phyloP scores from a whole-genome alignment of 176 grass and related monocot genomes.

The Lolium rigidum region DNA sequence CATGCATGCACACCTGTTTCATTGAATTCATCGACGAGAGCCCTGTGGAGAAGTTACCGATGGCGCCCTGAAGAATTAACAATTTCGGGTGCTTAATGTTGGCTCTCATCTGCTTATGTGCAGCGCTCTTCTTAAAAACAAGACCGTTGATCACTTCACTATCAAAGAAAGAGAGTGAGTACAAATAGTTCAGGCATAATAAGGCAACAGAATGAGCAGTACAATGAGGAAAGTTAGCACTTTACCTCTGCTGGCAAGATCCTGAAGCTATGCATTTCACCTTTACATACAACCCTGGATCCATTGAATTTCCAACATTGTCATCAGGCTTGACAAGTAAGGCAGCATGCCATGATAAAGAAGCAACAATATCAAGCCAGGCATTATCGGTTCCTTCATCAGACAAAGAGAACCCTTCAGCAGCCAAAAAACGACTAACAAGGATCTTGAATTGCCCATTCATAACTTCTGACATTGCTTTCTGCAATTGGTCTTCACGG shows the following conservation, averaged over 20 bases:
- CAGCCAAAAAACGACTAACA: slow-evolving; percentile 76
- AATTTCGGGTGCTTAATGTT: slow-evolving; percentile 63
- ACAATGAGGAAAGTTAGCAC: slow-evolving; percentile 22
- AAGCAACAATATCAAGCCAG: slow-evolving; percentile 79
- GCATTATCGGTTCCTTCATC: slow-evolving; percentile 46
- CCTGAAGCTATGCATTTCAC: slow-evolving; percentile 90
- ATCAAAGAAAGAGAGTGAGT: slow-evolving; percentile 46
- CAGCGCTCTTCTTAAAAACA: slow-evolving; percentile 91
- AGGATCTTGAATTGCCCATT: slow-evolving; percentile 86
- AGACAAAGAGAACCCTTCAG: slow-evolving; percentile 69
- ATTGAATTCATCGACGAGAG: slow-evolving; percentile 73
- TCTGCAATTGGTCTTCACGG: slow-evolving; percentile 61
- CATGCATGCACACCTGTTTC: slow-evolving; percentile 62
- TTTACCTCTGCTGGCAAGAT: slow-evolving; percentile 71
- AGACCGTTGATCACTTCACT: slow-evolving; percentile 95
- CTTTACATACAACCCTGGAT: slow-evolving; percentile 89
- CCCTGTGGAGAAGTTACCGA: slow-evolving; percentile 55
- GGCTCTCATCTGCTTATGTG: slow-evolving; percentile 74
- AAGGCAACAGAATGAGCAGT: slow-evolving; percentile 11
- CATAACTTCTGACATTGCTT: slow-evolving; percentile 92
- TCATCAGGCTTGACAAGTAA: slow-evolving; percentile 82
- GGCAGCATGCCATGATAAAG: slow-evolving; percentile 89
- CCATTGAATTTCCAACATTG: slow-evolving; percentile 88
- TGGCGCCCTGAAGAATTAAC: slow-evolving; percentile 61
- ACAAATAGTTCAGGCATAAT: slow-evolving; percentile 10